Evolutionary conservation across 345 rosid species (phyloP), one percentile per base, ranked within the genome.

Genomic region (Arabidopsis suecica): DNA sequence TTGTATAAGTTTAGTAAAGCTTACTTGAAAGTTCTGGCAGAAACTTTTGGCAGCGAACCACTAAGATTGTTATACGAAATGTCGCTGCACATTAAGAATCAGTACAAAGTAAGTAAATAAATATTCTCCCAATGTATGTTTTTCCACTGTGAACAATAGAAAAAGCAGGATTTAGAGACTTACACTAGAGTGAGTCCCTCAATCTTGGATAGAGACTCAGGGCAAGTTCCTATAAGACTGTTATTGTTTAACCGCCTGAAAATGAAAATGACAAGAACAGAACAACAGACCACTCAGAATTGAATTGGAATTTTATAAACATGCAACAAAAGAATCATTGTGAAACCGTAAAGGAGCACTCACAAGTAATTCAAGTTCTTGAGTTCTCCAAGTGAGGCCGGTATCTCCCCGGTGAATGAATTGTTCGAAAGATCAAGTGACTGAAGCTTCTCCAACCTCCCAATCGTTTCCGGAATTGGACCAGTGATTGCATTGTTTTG

Each of bases 381-480:
- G 51, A 96, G 91, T 81, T 84, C 83, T 77, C 98, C 99, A 30
- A 96, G 65, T 16, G 98, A 86, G 61, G 73, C 25, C 0, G 99
- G 98, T 57, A 96, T 89, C 78, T 80, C 86, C 57, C 97, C 97
- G 7, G 79, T 73, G 74, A 96, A 89, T 20, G 81, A 77, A 74
- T 93, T 96, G 81, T 87, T 96, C 42, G 99, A 96, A 72, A 96
- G 97, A 80, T 96, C 99, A 28, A 96, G 97, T 10, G 96, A 88
- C 72, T 81, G 87, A 59, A 96, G 98, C 81, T 84, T 93, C 81
- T 80, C 91, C 81, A 96, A 83, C 86, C 83, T 93, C 63, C 99
- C 98, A 51, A 96, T 87, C 10, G 91, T 72, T 40, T 68, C 78
- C 0, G 99, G 99, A 74, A 96, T 93, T 32, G 86, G 83, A 53